Evolutionary conservation across 2,329 filamentous ascomycete species (phyloP).

Genomic region (Leptographium procerum): DNA sequence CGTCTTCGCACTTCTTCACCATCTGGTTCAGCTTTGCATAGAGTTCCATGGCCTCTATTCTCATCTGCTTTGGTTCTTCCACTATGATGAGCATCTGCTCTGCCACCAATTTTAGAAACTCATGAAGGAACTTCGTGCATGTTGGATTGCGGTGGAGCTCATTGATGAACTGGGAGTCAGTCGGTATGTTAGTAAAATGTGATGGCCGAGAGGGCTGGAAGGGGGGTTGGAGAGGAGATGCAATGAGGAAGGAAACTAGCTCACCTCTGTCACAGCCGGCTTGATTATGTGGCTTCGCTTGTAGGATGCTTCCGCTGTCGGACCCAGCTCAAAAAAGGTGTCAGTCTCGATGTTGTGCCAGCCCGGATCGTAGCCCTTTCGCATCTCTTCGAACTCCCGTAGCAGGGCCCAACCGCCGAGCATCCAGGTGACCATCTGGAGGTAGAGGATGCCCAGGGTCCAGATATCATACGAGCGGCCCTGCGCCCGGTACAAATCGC

Average conservation of each 20-base stretch:
- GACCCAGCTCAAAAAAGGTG: neutral
- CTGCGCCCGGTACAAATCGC: neutral
- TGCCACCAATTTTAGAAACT: neutral
- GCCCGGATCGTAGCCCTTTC: neutral
- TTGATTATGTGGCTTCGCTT: neutral
- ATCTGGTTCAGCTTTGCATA: neutral
- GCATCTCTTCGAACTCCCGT: neutral
- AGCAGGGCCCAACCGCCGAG: neutral
- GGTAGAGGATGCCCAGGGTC: conserved; percentile 13
- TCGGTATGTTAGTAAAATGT: neutral
- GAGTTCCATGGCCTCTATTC: neutral
- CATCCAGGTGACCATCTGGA: conserved; percentile 12
- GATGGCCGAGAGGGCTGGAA: neutral
- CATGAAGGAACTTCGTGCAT: neutral
- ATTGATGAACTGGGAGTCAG: neutral
- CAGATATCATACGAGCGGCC: conserved; percentile 14
- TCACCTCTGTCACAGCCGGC: neutral
- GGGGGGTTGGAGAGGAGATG: neutral
- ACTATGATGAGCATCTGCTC: neutral
- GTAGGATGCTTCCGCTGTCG: neutral
- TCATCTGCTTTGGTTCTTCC: neutral
- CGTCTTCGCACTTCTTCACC: neutral
- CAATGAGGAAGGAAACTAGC: too few species aligned
- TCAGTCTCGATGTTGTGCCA: neutral
- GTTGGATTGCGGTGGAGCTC: neutral